Evolutionary conservation across 2,329 filamentous ascomycete species (phyloP).

Genomic region (Aureobasidium sp.): DNA sequence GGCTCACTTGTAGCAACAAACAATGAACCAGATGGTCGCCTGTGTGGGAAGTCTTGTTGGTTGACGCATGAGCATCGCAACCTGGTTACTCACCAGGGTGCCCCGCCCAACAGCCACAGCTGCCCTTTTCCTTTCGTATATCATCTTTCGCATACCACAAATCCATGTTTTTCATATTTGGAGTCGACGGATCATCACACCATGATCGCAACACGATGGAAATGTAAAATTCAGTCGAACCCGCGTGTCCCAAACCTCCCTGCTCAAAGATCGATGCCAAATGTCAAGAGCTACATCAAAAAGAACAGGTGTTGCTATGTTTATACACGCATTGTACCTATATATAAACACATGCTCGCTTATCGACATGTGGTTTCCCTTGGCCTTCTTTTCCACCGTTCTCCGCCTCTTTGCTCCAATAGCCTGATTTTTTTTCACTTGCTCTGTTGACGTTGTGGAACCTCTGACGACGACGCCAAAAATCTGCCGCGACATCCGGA

Average conservation of each 20-base stretch:
- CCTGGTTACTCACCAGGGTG: neutral
- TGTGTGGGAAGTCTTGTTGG: neutral
- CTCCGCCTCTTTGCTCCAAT: neutral
- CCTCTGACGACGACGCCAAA: neutral
- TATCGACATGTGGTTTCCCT: neutral
- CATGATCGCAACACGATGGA: neutral
- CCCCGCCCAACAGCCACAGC: neutral
- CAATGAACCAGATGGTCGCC: neutral
- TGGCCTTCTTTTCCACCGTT: neutral
- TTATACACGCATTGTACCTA: neutral
- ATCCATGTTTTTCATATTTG: neutral
- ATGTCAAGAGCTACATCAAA: neutral
- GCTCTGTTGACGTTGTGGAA: neutral
- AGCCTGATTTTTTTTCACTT: neutral
- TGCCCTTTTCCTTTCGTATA: neutral
- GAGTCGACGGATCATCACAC: neutral
- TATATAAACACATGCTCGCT: neutral
- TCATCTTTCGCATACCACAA: neutral
- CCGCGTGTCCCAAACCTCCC: neutral
- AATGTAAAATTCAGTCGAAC: no score
- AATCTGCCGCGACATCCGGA: neutral
- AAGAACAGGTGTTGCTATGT: neutral
- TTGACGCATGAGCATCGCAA: neutral
- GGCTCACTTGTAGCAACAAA: neutral
- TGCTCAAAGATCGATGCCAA: no score